Evolutionary conservation across 768 basidiomycete genomes (phyloP), one percentile per base, ranked within the genome.

Genomic region (Termitomyces sp.): DNA sequence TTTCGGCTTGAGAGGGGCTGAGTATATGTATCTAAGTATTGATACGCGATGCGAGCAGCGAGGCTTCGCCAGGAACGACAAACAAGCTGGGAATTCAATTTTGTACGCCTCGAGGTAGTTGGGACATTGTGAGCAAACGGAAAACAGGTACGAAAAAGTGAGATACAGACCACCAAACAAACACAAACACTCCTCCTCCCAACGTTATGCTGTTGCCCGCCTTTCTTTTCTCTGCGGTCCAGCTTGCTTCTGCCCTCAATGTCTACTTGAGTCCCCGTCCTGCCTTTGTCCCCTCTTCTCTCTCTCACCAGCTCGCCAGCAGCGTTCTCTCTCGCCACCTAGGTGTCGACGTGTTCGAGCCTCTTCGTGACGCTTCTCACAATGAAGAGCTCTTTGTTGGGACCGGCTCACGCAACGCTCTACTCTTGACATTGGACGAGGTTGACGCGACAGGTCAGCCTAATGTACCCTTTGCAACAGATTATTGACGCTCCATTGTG

Each of bases 261-360:
- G 78, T 89, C 27, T 89, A 84, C 64, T 72, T 89, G 16, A 76
- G 76, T 52, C 84, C 88, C 1, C 62, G 68, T 5, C 58, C 66
- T 7, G 58, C 72, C 3, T 63, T 66, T 12, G 62, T 74, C 41
- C 74, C 69, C 1, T 62, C 78, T 5, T 68, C 60, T 18, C 68
- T 84, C 23, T 76, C 80, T 18, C 73, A 76, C 25, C 74, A 78
- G 39, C 79, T 82, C 47, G 85, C 85, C 40, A 83, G 78, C 60
- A 76, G 81, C 33, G 81, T 76, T 6, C 72, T 91, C 31, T 80
- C 87, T 18, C 81, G 79, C 50, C 88, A 91, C 66, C 78, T 91
- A 11, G 83, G 85, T n/a, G 76, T 90, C 5, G 89, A 90, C 61
- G 69, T 69, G 18, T 84, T 85, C 59, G 85, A 88, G 63, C 69